Evolutionary conservation across 2,329 filamentous ascomycete species (phyloP).

Genomic region (Alternaria arborescens): DNA sequence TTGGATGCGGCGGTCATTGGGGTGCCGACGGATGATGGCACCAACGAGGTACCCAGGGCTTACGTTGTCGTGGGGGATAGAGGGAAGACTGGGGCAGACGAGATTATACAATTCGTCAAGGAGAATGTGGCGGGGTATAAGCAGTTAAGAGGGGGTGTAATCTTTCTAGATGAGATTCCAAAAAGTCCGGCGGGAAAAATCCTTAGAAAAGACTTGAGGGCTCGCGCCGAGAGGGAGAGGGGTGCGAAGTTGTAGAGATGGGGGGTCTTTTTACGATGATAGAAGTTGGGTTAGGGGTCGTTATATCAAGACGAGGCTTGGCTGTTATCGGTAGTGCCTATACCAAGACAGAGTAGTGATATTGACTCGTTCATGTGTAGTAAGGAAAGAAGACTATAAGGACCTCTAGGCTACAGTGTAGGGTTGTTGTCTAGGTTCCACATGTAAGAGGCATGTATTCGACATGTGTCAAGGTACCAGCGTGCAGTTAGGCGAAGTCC

Average conservation of each 20-base stretch:
- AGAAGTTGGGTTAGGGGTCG: too few relatives aligned
- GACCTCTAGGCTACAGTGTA: too few relatives aligned
- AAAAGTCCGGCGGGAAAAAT: constrained; percentile 51
- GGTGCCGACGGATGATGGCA: constrained; percentile 45
- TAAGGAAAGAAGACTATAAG: fast-evolving
- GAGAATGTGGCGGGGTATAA: constrained; percentile 46
- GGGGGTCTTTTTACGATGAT: too few relatives aligned
- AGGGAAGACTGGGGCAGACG: constrained; percentile 35
- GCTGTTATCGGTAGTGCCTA: neutral
- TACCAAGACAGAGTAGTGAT: too few relatives aligned
- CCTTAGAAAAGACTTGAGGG: constrained; percentile 47
- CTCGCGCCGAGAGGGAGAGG: constrained; percentile 42
- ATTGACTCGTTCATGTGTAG: too few relatives aligned
- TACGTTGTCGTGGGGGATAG: constrained; percentile 53
- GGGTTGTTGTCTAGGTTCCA: neutral
- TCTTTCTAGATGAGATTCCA: constrained; percentile 48
- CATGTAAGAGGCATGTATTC: neutral
- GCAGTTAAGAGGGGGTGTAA: constrained; percentile 49
- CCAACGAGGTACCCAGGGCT: constrained; percentile 54
- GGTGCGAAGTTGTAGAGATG: constrained; percentile 11
- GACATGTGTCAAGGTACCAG: neutral
- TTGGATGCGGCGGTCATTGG: constrained; percentile 59
- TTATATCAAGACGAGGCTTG: neutral
- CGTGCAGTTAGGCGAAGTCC: neutral
- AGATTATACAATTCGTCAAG: constrained; percentile 48